Percentiles rank a stretch among this genome's conserved stretches.
Evolutionary conservation across 768 basidiomycete species (phyloP).

Genomic region (Russula olivacea): DNA sequence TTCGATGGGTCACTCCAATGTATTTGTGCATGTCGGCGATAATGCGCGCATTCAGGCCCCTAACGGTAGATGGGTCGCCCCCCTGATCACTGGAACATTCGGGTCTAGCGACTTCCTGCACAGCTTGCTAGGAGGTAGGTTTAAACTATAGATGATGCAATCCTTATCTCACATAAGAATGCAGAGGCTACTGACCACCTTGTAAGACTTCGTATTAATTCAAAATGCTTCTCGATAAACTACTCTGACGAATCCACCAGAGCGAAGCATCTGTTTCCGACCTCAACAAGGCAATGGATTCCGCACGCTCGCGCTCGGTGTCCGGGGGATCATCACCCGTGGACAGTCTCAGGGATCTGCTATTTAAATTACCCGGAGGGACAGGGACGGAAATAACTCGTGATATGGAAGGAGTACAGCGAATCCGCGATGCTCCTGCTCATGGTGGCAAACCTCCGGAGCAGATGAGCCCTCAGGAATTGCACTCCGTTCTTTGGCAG

Average conservation of each 20-base stretch:
- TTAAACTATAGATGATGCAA: background rate
- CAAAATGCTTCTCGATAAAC: background rate
- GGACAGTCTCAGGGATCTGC: slow-evolving; percentile 51
- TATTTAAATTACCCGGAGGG: slow-evolving; percentile 59
- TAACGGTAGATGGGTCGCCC: slow-evolving; percentile 68
- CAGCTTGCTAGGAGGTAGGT: slow-evolving; percentile 66
- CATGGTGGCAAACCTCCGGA: slow-evolving; percentile 63
- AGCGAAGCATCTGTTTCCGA: slow-evolving; percentile 77
- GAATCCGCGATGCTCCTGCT: slow-evolving; percentile 39
- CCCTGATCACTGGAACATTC: slow-evolving; percentile 80
- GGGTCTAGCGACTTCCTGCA: slow-evolving; percentile 75
- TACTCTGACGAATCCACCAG: background rate
- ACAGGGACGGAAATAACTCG: slow-evolving; percentile 57
- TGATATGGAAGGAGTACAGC: slow-evolving; percentile 61
- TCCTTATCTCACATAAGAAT: background rate
- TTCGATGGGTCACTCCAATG: slow-evolving; percentile 62
- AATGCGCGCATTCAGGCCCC: slow-evolving; percentile 68
- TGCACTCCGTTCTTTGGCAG: slow-evolving; percentile 80
- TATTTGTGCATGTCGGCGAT: slow-evolving; percentile 87
- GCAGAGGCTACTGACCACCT: slow-evolving; percentile 61
- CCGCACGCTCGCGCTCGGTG: slow-evolving; percentile 48
- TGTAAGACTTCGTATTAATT: slow-evolving; percentile 32
- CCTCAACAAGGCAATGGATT: slow-evolving; percentile 69
- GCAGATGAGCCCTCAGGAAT: slow-evolving; percentile 83
- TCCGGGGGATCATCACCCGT: slow-evolving; percentile 35